A percentile compares a stretch with the other conserved stretches of the same genome.
phyloP scores from a whole-genome alignment of 441 rosid species.

The Theobroma grandiflorum region DNA sequence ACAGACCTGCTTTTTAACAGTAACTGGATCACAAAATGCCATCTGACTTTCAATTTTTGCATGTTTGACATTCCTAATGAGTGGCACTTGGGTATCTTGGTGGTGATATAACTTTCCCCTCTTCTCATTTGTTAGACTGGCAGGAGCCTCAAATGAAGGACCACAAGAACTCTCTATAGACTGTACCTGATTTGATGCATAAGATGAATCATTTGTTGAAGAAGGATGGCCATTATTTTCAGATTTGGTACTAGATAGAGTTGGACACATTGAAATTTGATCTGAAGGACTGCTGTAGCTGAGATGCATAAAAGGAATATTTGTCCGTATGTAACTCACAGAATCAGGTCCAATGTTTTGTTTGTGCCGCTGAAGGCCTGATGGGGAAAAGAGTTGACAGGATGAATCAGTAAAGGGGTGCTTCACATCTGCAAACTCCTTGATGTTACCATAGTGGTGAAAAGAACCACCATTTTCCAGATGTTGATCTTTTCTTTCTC shows the following conservation, averaged over 20 bases:
- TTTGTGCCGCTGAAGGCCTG: slow-evolving; percentile 37
- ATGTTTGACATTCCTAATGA: slow-evolving; percentile 42
- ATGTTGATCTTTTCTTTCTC: slow-evolving; percentile 48
- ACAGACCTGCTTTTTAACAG: slow-evolving; percentile 46
- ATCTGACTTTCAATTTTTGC: slow-evolving; percentile 42
- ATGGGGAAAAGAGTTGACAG: slow-evolving; percentile 39
- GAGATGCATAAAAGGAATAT: slow-evolving; percentile 36
- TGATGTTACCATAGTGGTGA: slow-evolving; percentile 41
- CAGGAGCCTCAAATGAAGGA: slow-evolving; percentile 45
- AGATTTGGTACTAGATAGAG: slow-evolving; percentile 55
- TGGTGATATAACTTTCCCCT: slow-evolving; percentile 38
- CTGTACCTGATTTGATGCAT: slow-evolving; percentile 65
- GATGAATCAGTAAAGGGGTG: slow-evolving; percentile 36
- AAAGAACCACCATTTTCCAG: slow-evolving; percentile 53
- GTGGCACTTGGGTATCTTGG: slow-evolving; percentile 39
- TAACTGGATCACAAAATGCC: slow-evolving; percentile 47
- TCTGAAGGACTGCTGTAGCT: slow-evolving; percentile 48
- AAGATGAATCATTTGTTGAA: slow-evolving; percentile 58
- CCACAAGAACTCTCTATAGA: slow-evolving; percentile 53
- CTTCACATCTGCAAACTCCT: slow-evolving; percentile 44
- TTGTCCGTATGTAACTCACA: slow-evolving; percentile 35
- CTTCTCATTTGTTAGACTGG: slow-evolving; percentile 39
- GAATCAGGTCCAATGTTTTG: slow-evolving; percentile 40
- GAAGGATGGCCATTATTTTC: slow-evolving; percentile 55
- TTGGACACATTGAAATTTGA: slow-evolving; percentile 58